Evolutionary conservation across 148 eudicot species (phyloP).

Genomic region (Camellia japonica): DNA sequence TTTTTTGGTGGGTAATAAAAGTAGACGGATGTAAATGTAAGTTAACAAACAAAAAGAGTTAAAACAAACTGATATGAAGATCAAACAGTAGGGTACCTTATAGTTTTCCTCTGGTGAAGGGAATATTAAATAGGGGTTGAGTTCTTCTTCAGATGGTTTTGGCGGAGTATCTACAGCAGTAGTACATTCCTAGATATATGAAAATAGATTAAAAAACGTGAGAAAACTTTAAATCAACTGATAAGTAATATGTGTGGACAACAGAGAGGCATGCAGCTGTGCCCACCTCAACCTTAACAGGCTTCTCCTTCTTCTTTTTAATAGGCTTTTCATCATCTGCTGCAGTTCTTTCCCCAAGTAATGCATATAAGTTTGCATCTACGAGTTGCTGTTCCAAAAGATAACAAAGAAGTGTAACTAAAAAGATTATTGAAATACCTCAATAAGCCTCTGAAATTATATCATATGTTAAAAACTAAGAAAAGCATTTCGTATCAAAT

Average conservation of each 20-base stretch:
- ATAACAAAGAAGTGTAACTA: conserved; percentile 6
- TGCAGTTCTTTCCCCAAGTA: conserved; percentile 88
- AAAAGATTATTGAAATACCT: not conserved
- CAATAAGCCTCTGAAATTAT: conserved; percentile 1
- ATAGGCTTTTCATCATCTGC: conserved; percentile 92
- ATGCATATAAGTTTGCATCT: conserved; percentile 56
- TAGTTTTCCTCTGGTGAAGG: conserved; percentile 86
- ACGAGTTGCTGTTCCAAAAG: conserved; percentile 60
- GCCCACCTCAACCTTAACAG: conserved; percentile 72
- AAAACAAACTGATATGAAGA: not conserved
- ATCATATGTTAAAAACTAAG: not conserved
- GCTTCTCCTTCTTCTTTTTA: conserved; percentile 95
- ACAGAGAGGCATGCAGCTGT: not conserved
- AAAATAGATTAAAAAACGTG: not conserved
- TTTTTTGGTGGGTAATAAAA: not conserved
- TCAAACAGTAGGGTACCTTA: conserved; percentile 43
- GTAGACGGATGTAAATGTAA: not conserved
- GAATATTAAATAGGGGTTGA: conserved; percentile 78
- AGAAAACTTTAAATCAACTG: not conserved
- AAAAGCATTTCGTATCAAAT: not conserved
- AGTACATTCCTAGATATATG: conserved; percentile 49
- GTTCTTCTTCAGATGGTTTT: conserved; percentile 81
- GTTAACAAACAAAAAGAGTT: not conserved
- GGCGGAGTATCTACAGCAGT: conserved; percentile 36
- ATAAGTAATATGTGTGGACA: not conserved